Evolutionary conservation across 306 rosid genomes (phyloP), one percentile per base, ranked within the genome.

Genomic region (Neltuma alba): DNA sequence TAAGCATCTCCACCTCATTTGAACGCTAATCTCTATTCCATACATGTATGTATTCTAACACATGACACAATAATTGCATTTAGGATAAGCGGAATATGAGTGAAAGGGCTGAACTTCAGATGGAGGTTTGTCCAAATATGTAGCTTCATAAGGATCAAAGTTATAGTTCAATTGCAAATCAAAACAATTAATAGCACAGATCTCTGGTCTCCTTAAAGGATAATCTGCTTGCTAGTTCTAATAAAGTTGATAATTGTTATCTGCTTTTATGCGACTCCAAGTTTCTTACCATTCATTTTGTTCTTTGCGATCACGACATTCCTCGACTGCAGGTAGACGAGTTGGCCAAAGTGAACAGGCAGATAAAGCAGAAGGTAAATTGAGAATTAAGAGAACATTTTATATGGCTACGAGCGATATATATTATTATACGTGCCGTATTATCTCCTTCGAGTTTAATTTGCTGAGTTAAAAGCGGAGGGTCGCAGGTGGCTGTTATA

Each of bases 291-390:
- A 70, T 38, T 34, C 65, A 70, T 38, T 34, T 63, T 34, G 70
- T 12, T 8, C 7, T 33, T 8, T 20, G 1, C 27, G 28, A 34
- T 64, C 21, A 71, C 44, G 38, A 72, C 71, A n/a, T 57, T 0
- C 41, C 45, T 13, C 33, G 34, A 83, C 2, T 7, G 48, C 45
- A 83, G 86, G 54, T 77, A 12, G 9, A 21, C 70, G 1, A 37
- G 33, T 75, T 83, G 47, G 78, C 77, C 70, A 72, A 79, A 6
- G 81, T 60, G 57, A 83, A 79, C 83, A 75, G 50, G 55, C 54
- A 14, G 55, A 75, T 83, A 50, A 69, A 83, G 73, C 75, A 83
- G 37, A 28, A 60, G 72, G 76, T 58, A 71, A 50, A 20, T 7
- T 2, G 58, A 21, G 41, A 44, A 13, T 65, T 34, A 72, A 11